Base-by-base conservation (phyloP, 148 eudicot genomes). In the Rhododendron ferrugineum region DNA sequence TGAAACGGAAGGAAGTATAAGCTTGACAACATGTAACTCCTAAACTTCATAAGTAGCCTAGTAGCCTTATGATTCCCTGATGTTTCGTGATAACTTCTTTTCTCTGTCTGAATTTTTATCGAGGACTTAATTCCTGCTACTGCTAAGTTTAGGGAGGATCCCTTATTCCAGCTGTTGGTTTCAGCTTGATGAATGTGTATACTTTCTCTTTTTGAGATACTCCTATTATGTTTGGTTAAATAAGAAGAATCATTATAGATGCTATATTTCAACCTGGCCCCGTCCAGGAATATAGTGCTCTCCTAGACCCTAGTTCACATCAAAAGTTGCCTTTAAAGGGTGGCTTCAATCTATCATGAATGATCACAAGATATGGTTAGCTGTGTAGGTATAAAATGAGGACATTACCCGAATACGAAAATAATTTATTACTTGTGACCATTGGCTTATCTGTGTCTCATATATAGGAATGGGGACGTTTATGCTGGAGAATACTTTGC, bases 401-500 rank as follows among this genome's bases (percentile, higher is more conserved):
- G 64, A 3, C 30, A 60, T 75, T 22, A 40, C 10, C 37, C 11
- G 42, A 60, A 82, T 40, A 30, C 13, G 34, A 8, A n/a, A 62
- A 14, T 75, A 80, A 32, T 30, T 18, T 66, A 23, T 37, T 36
- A 15, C 34, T 49, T 78, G 22, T 80, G 28, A 80, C 66, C 62
- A 16, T 76, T 47, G 56, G 81, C 62, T 77, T 74, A 18, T 56
- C 32, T 76, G 44, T 54, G 10, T 83, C 78, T 56, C 42, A 47
- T 84, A 28, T 81, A 26, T 88, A 96, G 98, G 89, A 96, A 96
- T 83, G 98, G 98, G 72, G 98, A 96, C 82, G 88, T 89, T 40
- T 96, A 94, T 90, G 95, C 98, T 66, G 98, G 98, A 85, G 98
- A 96, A 86, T 96, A 96, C 89, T 94, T 96, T 85, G 98, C 96